phyloP scores from a whole-genome alignment of 345 rosid genomes.

The Brassica rapa region DNA sequence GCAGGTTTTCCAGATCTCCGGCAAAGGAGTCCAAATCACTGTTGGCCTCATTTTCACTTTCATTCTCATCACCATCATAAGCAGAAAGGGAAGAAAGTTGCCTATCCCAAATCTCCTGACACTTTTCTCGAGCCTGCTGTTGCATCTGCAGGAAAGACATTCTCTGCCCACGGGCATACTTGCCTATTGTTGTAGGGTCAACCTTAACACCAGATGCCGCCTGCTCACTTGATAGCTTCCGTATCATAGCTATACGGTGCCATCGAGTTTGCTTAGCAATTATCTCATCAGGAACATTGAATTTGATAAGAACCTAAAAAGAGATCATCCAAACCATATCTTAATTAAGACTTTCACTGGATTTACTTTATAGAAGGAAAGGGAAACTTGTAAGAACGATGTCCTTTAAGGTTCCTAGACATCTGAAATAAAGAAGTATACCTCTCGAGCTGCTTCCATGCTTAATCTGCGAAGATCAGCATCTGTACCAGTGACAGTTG shows the following conservation, averaged over 20 bases:
- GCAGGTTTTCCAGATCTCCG: constrained; percentile 94
- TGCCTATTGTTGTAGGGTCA: constrained; percentile 89
- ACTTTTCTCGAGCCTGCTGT: constrained; percentile 97
- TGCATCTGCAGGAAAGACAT: constrained; percentile 99
- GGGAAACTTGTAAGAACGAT: constrained; percentile 18
- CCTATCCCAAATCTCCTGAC: constrained; percentile 99
- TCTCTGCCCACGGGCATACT: constrained; percentile 97
- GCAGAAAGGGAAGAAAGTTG: constrained; percentile 87
- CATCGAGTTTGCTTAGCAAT: constrained; percentile 93
- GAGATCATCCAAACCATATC: constrained; percentile 15
- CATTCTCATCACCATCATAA: constrained; percentile 77
- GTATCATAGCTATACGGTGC: constrained; percentile 99
- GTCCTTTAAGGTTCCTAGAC: constrained; percentile 8
- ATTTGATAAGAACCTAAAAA: constrained; percentile 87
- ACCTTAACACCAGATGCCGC: constrained; percentile 95
- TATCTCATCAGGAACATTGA: constrained; percentile 87
- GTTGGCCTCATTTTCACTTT: constrained; percentile 88
- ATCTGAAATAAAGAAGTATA: constrained; percentile 38
- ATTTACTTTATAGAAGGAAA: constrained; percentile 3
- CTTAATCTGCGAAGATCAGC: constrained; percentile 98
- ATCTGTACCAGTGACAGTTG: constrained; percentile 97
- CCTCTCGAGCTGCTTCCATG: constrained; percentile 99
- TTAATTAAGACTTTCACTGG: not conserved
- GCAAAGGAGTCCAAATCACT: constrained; percentile 99
- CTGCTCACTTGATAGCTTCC: constrained; percentile 98